These are phyloP conservation scores for Xerocomus brunneocitrinus DNA, from an alignment of 768 basidiomycete genomes.

Conservation along the genomic window DNA sequence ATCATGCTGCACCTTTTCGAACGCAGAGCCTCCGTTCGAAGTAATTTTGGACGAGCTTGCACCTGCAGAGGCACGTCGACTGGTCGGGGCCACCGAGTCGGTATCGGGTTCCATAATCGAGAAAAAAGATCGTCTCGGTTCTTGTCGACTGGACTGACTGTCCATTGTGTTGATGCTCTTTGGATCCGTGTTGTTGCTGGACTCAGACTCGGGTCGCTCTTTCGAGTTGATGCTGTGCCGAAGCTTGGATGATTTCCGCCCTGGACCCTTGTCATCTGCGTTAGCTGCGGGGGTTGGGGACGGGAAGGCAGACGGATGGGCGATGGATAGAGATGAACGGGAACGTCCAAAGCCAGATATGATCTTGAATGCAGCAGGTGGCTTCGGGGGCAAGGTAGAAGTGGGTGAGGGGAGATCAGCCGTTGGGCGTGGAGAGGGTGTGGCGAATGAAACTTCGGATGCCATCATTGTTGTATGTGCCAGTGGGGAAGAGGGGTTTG, in stretches of 20 bases:
- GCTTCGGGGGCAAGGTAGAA: conserved; percentile 30
- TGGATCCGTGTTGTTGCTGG: conserved; percentile 53
- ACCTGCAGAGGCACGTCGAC: conserved; percentile 20
- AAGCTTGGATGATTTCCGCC: conserved; percentile 35
- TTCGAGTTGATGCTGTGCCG: conserved; percentile 33
- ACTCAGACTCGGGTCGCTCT: conserved; percentile 54
- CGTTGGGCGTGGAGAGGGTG: conserved; percentile 46
- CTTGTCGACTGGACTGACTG: conserved; percentile 40
- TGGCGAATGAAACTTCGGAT: conserved; percentile 54
- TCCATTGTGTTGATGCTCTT: conserved; percentile 57
- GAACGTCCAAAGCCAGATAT: conserved; percentile 62
- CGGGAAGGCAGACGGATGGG: conserved; percentile 28
- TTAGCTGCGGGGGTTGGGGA: conserved; percentile 25
- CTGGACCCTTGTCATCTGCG: conserved; percentile 18
- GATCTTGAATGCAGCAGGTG: conserved; percentile 62
- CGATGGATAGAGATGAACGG: conserved; percentile 50
- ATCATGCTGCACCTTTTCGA: conserved; percentile 9
- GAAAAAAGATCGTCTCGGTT: conserved; percentile 33
- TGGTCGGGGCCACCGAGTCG: conserved; percentile 15
- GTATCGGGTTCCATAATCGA: conserved; percentile 29
- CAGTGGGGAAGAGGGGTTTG: conserved; percentile 14
- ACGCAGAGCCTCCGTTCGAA: conserved; percentile 5
- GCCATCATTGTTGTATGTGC: conserved; percentile 34
- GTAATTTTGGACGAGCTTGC: conserved; percentile 12
- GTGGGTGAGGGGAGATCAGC: conserved; percentile 39